These are phyloP conservation scores for Grosmannia serpens DNA, from an alignment of 2,329 filamentous ascomycete species.

Conservation along the genomic window DNA sequence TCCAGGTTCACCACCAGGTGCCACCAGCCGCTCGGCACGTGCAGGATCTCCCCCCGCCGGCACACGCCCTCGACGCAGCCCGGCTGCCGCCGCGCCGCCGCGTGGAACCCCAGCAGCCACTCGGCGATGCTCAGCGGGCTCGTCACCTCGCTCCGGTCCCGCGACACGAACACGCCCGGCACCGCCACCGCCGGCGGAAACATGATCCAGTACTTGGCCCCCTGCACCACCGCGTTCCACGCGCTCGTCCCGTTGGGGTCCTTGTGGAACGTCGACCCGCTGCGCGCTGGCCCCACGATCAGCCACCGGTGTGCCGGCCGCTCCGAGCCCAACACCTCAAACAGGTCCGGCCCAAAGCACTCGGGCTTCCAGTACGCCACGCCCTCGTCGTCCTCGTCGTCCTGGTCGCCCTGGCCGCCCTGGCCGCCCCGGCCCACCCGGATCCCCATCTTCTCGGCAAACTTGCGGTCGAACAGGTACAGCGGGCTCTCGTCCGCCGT, in stretches of 20 bases:
- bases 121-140: conserved; percentile 93
- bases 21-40: conserved; percentile 95
- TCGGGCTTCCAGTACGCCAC: conserved; percentile 63
- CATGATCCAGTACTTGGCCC: conserved; percentile 98
- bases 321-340: conserved; percentile 63
- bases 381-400: conserved; percentile 3
- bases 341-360: conserved; percentile 81
- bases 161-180: conserved; percentile 80
- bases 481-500: conserved; percentile 78
- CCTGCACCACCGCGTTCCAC: conserved; percentile 88
- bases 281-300: conserved; percentile 76
- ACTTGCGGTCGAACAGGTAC: conserved; percentile 82
- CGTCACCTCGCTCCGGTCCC: conserved; percentile 86
- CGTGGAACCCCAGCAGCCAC: conserved; percentile 85
- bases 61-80: conserved; percentile 84
- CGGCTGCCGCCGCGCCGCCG: conserved; percentile 61
- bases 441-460: conserved; percentile 76
- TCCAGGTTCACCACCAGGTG: conserved; percentile 89
- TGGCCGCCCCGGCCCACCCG: conserved; percentile 43
- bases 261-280: conserved; percentile 92
- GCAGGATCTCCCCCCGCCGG: conserved; percentile 69
- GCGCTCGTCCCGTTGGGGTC: conserved; percentile 63
- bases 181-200: conserved; percentile 71
- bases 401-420: conserved; percentile 23
- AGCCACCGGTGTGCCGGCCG: conserved; percentile 86